Base-by-base conservation (phyloP, 805 yeast species). In the Candida chauliodis region DNA sequence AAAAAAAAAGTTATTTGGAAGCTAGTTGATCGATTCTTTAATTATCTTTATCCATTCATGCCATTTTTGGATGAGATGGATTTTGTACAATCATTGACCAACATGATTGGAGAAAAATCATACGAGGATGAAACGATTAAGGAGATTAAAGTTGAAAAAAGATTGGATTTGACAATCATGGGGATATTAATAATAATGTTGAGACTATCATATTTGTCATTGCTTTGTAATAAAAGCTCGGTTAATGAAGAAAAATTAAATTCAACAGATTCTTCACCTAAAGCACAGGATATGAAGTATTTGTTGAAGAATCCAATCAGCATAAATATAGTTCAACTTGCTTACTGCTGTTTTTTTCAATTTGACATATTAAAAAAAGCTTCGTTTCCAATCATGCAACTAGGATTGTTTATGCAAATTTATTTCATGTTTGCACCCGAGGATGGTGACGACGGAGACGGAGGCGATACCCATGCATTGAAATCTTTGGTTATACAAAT, bases 301-400 rank as follows among this genome's bases (percentile, higher is more conserved):
- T 55, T 79, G 13, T 46, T 75, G 36, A 48, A 56, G 1, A 59
- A 72, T 40, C 79, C 80, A 3, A 63, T 78, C 15, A 67, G 69
- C 13, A 55, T 65, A 27, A 69, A 69, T 16, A 62, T 59, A 11
- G 62, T 75, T 22, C 69, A 61, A 38, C 71, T 71, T 19, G 81
- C 84, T 0, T 75, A 75, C 42, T 53, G 66, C 44, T 79, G 84
- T 48, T 52, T 79, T 32, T 71, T 73, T 41, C 80, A 75, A 45
- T 79, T 79, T 54, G 72, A 71, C 32, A 41, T 78, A 20, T 48
- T 75, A 30, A 55, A 76, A 42, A 55, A 58, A 26, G 46, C 60
- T 2, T 54, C 53, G 33, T 50, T 61, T 18, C 55, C 59, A 1
- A 53, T 63, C 2, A 40, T 64, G 15, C 67, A 61, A 41, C 51